Evolutionary conservation across 2,329 filamentous ascomycete species (phyloP), one percentile per base, ranked within the genome.

Genomic region (Penicillium sp.): DNA sequence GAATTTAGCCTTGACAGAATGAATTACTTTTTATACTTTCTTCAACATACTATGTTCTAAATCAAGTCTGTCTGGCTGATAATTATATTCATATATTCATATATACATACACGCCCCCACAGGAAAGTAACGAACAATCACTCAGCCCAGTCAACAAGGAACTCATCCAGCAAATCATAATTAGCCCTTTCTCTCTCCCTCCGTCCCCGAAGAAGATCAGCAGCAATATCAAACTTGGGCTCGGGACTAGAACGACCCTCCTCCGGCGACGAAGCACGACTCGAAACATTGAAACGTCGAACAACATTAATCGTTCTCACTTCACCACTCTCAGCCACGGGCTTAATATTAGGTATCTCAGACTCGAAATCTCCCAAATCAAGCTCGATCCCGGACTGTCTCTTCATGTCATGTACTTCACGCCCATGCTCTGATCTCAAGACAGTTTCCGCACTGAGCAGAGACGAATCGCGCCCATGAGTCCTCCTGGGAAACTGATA

Each of bases 141-240:
- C 7, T 57, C 42, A 2, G 35, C 27, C 55, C 55, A 57, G 4
- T 42, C 49, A 21, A 57, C 55, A 27, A 57, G 49, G 21, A 57
- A 57, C 13, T 57, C 55, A 47, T 57, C 55, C 27, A 57, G 4
- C 29, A 57, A 31, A 48, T 57, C 55, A 35, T 35, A 48, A 42
- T 42, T 53, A 21, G 7, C 36, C 42, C 41, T 47, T 21, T 45
- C 33, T 17, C 55, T 53, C 35, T 55, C 53, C 38, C 38, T 44
- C 38, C 53, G 47, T 4, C 53, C 53, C 7, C 39, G 39, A 31
- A 57, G 43, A 36, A 57, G 42, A 47, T 57, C 55, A 12, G 55
- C 55, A n/a, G 42, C 55, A 42, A 57, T 53, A 48, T 57, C 49
- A 53, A 57, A 57, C 13, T 53, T 48, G 1, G 55, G n/a, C 29